Evolutionary conservation across 2,329 filamentous ascomycete genomes (phyloP).

Genomic region (Neoarthrinium moseri): DNA sequence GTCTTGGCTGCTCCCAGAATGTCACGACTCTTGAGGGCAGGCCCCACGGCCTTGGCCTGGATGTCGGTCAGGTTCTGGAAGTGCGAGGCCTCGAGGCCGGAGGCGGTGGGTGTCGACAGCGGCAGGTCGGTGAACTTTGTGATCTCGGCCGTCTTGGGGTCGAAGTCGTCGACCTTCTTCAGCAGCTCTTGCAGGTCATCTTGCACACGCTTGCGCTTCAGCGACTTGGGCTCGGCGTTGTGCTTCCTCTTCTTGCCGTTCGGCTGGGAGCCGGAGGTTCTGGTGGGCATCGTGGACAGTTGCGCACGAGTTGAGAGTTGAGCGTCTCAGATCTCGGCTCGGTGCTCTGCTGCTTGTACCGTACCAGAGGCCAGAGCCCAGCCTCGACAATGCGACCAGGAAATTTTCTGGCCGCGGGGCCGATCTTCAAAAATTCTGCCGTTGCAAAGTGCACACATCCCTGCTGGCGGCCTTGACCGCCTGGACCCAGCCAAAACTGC

Average conservation of each 20-base stretch:
- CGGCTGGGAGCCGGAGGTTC: background rate
- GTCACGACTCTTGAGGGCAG: constrained; percentile 81
- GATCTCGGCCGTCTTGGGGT: constrained; percentile 56
- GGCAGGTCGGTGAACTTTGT: constrained; percentile 81
- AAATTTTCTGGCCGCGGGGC: constrained; percentile 2
- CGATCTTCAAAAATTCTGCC: constrained; percentile 3
- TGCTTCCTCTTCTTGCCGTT: constrained; percentile 21
- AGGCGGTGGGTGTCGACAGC: constrained; percentile 75
- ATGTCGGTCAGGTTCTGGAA: constrained; percentile 91
- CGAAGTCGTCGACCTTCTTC: constrained; percentile 41
- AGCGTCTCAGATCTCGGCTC: background rate
- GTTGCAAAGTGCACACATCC: no score
- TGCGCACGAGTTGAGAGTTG: background rate
- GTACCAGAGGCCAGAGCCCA: no score
- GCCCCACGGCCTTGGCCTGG: constrained; percentile 83
- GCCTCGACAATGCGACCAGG: no score
- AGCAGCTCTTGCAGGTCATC: constrained; percentile 38
- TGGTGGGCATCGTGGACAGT: constrained; percentile 3
- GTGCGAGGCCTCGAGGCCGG: constrained; percentile 80
- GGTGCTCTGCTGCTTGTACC: background rate
- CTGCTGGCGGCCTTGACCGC: no score
- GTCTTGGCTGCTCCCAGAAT: constrained; percentile 95
- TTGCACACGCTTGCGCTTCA: constrained; percentile 41
- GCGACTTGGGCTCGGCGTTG: constrained; percentile 28
- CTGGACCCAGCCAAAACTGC: no score